A percentile compares a stretch with the other conserved stretches of the same genome.
These are phyloP conservation scores for Cornus kousa DNA, from an alignment of 148 eudicot genomes.

Conservation along the genomic window DNA sequence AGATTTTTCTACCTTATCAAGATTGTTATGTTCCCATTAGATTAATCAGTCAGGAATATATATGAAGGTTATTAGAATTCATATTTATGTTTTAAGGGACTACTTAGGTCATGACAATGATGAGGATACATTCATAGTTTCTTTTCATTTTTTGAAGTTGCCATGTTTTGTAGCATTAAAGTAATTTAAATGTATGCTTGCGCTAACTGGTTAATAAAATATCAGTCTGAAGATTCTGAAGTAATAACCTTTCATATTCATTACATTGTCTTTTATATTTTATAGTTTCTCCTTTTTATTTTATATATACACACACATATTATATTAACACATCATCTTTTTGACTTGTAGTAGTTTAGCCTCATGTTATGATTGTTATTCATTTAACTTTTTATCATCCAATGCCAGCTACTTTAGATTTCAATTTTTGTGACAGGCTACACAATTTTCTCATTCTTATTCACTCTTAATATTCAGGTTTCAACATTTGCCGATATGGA, in stretches of 20 bases:
- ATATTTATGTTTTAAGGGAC: neutral
- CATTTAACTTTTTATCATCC: neutral
- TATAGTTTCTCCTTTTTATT: too few relatives aligned
- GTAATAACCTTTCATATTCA: neutral
- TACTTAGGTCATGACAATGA: neutral
- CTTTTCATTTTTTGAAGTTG: neutral
- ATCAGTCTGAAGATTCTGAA: neutral
- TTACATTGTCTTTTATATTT: too few relatives aligned
- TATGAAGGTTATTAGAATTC: neutral
- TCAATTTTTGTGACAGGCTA: neutral
- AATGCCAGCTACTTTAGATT: neutral
- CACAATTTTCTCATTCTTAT: neutral
- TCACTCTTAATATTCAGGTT: conserved; percentile 42
- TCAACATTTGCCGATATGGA: conserved; percentile 99
- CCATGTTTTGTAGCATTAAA: neutral
- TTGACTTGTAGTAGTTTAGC: neutral
- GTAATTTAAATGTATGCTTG: neutral
- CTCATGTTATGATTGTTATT: neutral
- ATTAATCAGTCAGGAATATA: neutral
- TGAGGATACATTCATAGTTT: neutral
- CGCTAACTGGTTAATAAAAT: neutral
- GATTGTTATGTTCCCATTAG: neutral
- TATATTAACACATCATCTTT: too few relatives aligned
- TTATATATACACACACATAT: too few relatives aligned
- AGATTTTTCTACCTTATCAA: neutral